Percentiles rank a stretch among this genome's conserved stretches.
These are phyloP conservation scores for Cercis canadensis DNA, from an alignment of 306 rosid species.

Conservation along the genomic window DNA sequence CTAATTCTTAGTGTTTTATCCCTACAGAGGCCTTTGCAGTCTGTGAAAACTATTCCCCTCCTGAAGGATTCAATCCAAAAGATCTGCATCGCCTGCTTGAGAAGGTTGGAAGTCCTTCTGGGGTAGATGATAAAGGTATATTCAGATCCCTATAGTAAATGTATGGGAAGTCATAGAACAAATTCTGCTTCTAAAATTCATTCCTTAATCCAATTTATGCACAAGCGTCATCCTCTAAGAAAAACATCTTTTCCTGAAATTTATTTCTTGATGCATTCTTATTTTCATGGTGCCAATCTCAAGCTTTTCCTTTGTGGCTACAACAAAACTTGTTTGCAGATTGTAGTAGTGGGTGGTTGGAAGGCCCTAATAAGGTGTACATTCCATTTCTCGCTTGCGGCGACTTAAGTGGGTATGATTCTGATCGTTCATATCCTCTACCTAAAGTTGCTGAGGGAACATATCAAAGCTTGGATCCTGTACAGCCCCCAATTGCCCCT, in stretches of 20 bases:
- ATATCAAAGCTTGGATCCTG: constrained; percentile 85
- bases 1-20: constrained; percentile 26
- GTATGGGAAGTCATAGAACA: background rate
- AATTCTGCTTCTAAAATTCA: background rate
- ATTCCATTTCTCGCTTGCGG: constrained; percentile 95
- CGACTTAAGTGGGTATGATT: constrained; percentile 84
- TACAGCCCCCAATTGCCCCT: constrained; percentile 90
- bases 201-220: constrained; percentile 10
- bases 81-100: constrained; percentile 87
- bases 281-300: background rate
- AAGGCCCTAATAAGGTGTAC: constrained; percentile 94
- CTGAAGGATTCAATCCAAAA: constrained; percentile 84
- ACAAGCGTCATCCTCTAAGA: background rate
- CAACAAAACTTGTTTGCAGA: constrained; percentile 46
- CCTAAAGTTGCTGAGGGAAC: constrained; percentile 82
- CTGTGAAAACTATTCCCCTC: constrained; percentile 94
- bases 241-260: constrained; percentile 6
- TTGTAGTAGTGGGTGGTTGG: constrained; percentile 97
- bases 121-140: constrained; percentile 86
- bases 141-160: constrained; percentile 15
- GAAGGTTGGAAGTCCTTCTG: constrained; percentile 96
- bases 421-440: constrained; percentile 86
- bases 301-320: background rate
- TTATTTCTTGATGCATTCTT: constrained; percentile 7
- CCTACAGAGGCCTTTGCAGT: constrained; percentile 98